Conservation (phyloP, 2,329 filamentous ascomycete species). For the Cordyceps cicadae region DNA sequence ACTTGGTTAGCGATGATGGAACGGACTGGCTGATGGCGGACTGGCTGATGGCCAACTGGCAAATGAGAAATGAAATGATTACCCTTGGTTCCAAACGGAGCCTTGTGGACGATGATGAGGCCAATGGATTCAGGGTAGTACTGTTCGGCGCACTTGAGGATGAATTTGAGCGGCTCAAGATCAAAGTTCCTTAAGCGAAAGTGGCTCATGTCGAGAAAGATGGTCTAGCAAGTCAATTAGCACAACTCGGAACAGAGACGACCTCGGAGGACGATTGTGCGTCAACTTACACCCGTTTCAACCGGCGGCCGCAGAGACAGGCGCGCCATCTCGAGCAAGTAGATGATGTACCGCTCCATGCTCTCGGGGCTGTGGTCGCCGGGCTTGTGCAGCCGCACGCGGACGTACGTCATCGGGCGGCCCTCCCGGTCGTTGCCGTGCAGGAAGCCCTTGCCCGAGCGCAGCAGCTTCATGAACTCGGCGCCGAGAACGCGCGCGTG, state of each 20-base stretch:
- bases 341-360: conserved; percentile 77
- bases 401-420: conserved; percentile 71
- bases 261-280: neutral
- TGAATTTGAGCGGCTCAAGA: conserved; percentile 85
- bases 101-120: conserved; percentile 78
- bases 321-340: conserved; percentile 80
- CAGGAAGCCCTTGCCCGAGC: conserved; percentile 78
- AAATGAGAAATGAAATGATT: conserved; percentile 20
- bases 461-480: conserved; percentile 73
- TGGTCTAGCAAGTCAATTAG: conserved; percentile 46
- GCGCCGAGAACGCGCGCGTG: conserved; percentile 54
- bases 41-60: conserved; percentile 12
- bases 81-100: conserved; percentile 87
- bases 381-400: conserved; percentile 65
- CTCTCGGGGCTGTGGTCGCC: conserved; percentile 69
- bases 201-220: conserved; percentile 83
- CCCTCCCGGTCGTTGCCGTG: conserved; percentile 73
- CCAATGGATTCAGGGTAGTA: conserved; percentile 88
- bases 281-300: conserved; percentile 68
- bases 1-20: neutral
- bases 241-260: neutral
- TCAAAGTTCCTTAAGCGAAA: conserved; percentile 91
- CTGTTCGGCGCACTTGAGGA: conserved; percentile 93
- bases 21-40: neutral
- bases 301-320: conserved; percentile 65